Conservation (phyloP, 2,329 filamentous ascomycete species). For the Hymenoscyphus salicellus region DNA sequence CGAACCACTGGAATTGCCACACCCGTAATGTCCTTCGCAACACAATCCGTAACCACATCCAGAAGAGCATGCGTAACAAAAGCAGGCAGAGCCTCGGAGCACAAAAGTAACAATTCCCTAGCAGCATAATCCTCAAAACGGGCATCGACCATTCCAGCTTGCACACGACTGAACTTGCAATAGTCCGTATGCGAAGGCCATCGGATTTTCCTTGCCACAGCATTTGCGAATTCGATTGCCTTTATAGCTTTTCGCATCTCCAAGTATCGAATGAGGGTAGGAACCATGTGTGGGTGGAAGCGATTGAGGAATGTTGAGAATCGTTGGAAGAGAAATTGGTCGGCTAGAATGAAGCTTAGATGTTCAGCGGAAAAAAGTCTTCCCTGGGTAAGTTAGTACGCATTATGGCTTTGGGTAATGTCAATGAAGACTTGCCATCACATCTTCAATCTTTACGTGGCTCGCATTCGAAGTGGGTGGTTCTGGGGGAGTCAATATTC, state of each 20-base stretch:
- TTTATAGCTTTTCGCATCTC: constrained; percentile 29
- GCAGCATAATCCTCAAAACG: constrained; percentile 28
- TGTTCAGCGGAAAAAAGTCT: constrained; percentile 11
- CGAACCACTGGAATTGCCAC: constrained; percentile 60
- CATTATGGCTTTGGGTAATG: not conserved
- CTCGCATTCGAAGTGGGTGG: constrained; percentile 6
- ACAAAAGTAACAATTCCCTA: constrained; percentile 23
- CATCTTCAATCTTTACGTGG: constrained; percentile 7
- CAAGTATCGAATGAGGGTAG: constrained; percentile 24
- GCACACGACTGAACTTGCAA: constrained; percentile 24
- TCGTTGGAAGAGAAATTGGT: constrained; percentile 20
- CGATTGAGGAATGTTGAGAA: constrained; percentile 27
- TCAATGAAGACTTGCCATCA: constrained; percentile 5
- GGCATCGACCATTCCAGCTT: constrained; percentile 22
- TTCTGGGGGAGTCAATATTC: not conserved
- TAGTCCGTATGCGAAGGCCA: constrained; percentile 29
- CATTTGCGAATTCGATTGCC: constrained; percentile 29
- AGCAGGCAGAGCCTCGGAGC: constrained; percentile 62
- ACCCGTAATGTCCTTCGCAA: constrained; percentile 65
- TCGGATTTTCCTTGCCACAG: constrained; percentile 24
- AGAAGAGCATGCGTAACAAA: constrained; percentile 67
- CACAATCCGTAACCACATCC: constrained; percentile 63
- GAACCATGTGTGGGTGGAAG: constrained; percentile 22
- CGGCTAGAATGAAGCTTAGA: constrained; percentile 20
- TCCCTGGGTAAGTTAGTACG: not conserved